Conservation (phyloP, 106 monocot genomes). For the Acorus gramineus region DNA sequence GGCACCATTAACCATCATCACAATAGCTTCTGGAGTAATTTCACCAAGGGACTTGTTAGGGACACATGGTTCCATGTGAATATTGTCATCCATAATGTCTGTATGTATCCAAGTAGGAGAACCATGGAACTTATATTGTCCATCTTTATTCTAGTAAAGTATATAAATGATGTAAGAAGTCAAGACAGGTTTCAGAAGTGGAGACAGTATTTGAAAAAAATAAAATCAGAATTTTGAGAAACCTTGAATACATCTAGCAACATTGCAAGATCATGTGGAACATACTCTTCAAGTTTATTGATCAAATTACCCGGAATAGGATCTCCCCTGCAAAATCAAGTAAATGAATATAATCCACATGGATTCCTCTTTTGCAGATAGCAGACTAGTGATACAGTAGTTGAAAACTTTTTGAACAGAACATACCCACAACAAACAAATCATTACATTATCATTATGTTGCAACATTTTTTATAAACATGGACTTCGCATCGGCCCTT, state of each 20-base stretch:
- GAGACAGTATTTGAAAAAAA: conserved; percentile 2
- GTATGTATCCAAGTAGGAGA: conserved; percentile 85
- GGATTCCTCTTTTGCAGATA: too few species aligned
- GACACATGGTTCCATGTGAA: conserved; percentile 43
- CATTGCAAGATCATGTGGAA: conserved; percentile 46
- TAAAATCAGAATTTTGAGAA: not conserved
- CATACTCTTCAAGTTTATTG: conserved; percentile 71
- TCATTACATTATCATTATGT: too few species aligned
- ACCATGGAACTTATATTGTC: conserved; percentile 7
- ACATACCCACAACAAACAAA: too few species aligned
- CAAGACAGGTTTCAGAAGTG: not conserved
- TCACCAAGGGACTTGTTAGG: conserved; percentile 6
- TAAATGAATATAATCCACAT: not conserved
- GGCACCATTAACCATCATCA: conserved; percentile 8
- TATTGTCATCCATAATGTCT: conserved; percentile 97
- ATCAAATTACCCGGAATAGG: conserved; percentile 70
- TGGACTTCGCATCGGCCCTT: too few species aligned
- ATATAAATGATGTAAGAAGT: conserved; percentile 2
- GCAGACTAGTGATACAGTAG: too few species aligned
- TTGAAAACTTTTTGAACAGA: too few species aligned
- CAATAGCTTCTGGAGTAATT: conserved; percentile 10
- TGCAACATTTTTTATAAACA: too few species aligned
- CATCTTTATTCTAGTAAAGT: conserved; percentile 38
- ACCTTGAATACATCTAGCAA: conserved; percentile 60
- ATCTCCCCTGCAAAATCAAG: conserved; percentile 51